phyloP scores from a whole-genome alignment of 148 eudicot species.

The Dysphania ambrosioides region DNA sequence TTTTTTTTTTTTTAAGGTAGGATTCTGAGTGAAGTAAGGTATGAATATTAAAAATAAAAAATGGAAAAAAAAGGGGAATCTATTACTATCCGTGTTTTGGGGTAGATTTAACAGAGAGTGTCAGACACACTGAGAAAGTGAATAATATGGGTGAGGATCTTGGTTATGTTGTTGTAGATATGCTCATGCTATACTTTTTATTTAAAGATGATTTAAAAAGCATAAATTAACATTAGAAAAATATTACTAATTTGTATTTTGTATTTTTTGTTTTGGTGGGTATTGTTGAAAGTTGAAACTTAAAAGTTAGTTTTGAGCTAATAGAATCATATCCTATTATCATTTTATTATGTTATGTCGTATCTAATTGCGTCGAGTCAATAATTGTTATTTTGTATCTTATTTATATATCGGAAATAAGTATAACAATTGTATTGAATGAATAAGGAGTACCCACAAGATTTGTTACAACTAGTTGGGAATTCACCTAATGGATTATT shows the following conservation, averaged over 20 bases:
- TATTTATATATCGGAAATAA: no score
- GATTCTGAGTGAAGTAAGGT: conserved; percentile 1
- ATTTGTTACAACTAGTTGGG: no score
- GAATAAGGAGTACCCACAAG: no score
- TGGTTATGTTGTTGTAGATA: conserved; percentile 12
- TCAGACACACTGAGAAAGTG: background rate
- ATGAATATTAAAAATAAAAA: background rate
- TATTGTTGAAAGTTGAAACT: background rate
- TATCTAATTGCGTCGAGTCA: no score
- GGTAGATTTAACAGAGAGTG: conserved; percentile 6
- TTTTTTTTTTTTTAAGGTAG: background rate
- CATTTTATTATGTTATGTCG: no score
- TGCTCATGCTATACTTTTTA: conserved; percentile 18
- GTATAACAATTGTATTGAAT: no score
- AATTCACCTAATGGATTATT: no score
- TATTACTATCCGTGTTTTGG: conserved; percentile 31
- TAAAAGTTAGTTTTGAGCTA: no score
- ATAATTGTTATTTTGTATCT: no score
- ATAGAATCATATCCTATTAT: no score
- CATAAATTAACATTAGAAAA: background rate
- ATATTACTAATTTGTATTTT: no score
- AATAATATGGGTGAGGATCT: background rate
- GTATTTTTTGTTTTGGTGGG: no score
- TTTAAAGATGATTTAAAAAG: background rate
- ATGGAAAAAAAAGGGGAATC: conserved; percentile 6